Conservation (phyloP, 108 stramenopile species). For the Fistulifera solaris region DNA sequence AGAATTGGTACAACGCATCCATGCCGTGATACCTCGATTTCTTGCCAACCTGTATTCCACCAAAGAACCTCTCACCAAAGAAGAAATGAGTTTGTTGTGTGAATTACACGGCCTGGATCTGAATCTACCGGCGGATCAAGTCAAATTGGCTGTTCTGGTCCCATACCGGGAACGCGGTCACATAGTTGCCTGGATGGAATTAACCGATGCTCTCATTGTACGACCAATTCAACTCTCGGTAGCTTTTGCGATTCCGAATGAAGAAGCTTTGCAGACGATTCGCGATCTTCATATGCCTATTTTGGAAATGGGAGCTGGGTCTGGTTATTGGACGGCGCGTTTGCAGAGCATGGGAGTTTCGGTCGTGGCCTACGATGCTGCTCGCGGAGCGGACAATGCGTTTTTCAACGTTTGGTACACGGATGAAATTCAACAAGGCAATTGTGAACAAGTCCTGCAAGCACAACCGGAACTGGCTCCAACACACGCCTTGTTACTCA, state of each 20-base stretch:
- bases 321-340: constrained; percentile 37
- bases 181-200: not conserved
- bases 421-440: constrained; percentile 15
- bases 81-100: too few species aligned
- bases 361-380: constrained; percentile 32
- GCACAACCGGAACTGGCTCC: not conserved
- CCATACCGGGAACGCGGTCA: not conserved
- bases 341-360: constrained; percentile 27
- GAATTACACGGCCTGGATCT: not conserved
- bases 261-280: constrained; percentile 19
- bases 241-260: constrained; percentile 33
- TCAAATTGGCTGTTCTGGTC: not conserved
- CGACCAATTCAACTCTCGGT: constrained; percentile 11
- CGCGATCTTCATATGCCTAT: constrained; percentile 18
- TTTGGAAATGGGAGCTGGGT: constrained; percentile 48
- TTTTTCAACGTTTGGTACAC: constrained; percentile 20
- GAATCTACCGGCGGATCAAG: not conserved
- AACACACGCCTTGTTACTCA: constrained; percentile 28
- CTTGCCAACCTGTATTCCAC: not conserved
- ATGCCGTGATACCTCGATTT: not conserved
- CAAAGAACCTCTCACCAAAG: too few species aligned
- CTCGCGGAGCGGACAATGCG: constrained; percentile 8
- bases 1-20: not conserved
- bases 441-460: constrained; percentile 3
- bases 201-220: not conserved